Conservation (phyloP, 495 filamentous ascomycete species). For the Penicillium subrubescens region DNA sequence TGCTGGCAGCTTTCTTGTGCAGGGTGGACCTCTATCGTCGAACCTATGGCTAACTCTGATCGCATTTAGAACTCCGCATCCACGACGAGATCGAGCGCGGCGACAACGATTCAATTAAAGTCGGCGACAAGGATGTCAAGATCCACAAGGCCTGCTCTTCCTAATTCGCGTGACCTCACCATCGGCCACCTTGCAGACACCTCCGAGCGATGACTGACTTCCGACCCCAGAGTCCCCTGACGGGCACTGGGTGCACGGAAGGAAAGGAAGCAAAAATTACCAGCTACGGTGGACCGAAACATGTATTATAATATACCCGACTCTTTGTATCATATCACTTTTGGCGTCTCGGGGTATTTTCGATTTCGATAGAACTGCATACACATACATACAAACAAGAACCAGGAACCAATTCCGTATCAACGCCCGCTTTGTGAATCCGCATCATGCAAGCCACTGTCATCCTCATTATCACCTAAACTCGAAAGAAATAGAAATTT, state of each 20-base stretch:
- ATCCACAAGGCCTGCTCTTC: conserved; percentile 50
- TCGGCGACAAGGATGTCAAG: conserved; percentile 48
- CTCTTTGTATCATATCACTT: conserved; percentile 34
- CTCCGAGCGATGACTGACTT: not conserved
- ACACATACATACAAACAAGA: conserved; percentile 22
- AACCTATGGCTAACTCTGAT: conserved; percentile 10
- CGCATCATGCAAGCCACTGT: conserved; percentile 30
- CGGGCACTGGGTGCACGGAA: not conserved
- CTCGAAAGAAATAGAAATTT: conserved; percentile 12
- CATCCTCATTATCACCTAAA: conserved; percentile 4
- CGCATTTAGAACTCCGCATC: conserved; percentile 70
- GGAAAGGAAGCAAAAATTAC: not conserved
- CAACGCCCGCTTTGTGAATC: conserved; percentile 47
- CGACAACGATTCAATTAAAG: conserved; percentile 85
- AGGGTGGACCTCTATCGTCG: not conserved
- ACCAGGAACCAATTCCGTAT: conserved; percentile 28
- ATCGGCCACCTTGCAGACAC: not conserved
- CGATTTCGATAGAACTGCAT: conserved; percentile 40
- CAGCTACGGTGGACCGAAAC: not conserved
- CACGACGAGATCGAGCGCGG: conserved; percentile 89
- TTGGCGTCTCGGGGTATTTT: conserved; percentile 43
- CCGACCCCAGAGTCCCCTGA: not conserved
- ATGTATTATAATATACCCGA: conserved; percentile 54
- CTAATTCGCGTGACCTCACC: conserved; percentile 13
- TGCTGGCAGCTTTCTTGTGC: not conserved